Evolutionary conservation across 140 eudicot genomes (phyloP), one percentile per base, ranked within the genome.

Genomic region (Ambrosia hybrid): DNA sequence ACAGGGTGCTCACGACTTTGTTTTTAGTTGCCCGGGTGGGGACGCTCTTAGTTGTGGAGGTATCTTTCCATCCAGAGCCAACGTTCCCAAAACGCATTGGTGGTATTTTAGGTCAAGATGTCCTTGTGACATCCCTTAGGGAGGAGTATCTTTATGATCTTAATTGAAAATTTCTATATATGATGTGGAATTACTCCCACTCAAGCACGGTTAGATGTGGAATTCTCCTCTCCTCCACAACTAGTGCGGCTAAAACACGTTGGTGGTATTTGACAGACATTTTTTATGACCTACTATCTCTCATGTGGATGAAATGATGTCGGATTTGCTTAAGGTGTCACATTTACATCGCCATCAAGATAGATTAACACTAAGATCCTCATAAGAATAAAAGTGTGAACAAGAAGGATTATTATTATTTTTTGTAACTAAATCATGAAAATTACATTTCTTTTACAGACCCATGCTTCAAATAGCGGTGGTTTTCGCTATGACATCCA

Each of bases 401-500:
- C 7, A 41, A 48, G 39, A 26, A 34, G 48, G 57, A 59, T 3
- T 61, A 36, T 37, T 21, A 30, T n/a, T 51, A 70, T 34, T 37
- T 51, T 56, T 57, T 16, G 0, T 62, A 6, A 78, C 73, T 10
- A 16, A 58, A 58, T 73, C 62, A 34, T 46, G 56, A 15, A 46
- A n/a, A 3, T 77, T 71, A 33, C 12, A 57, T 70, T 80, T 68
- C 37, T 78, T 65, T 65, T 70, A 73, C 85, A 92, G 98, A 92
- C 91, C 13, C 80, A 77, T 78, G 89, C 96, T 49, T 62, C 78
- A 73, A 92, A 89, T 75, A 84, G 80, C 73, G 96, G 98, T 33
- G 81, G 81, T 73, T 80, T 92, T 6, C 95, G 87, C 65, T 85
- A 85, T 65, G 96, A 85, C 75, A 85, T 92, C 37, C 96, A 92